Evolutionary conservation across 768 basidiomycete species (phyloP).

Genomic region (Amanita rimosa): DNA sequence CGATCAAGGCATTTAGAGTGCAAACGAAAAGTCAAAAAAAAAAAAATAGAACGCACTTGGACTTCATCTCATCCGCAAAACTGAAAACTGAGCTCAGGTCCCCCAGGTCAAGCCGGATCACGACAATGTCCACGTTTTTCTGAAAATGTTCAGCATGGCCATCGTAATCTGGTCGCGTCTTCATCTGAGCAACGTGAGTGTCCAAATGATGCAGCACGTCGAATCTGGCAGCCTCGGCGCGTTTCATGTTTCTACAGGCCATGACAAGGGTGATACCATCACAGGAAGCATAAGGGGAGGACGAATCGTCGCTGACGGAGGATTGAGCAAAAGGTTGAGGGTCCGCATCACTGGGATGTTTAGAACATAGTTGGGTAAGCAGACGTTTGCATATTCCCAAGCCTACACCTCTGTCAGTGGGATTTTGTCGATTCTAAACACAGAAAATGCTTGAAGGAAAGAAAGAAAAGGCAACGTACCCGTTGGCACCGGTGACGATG

Average conservation of each 20-base stretch:
- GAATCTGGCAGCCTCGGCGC: constrained; percentile 51
- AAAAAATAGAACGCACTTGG: constrained; percentile 31
- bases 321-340: constrained; percentile 31
- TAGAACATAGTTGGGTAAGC: constrained; percentile 50
- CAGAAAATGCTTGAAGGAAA: not conserved
- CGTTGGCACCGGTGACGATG: constrained; percentile 63
- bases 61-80: constrained; percentile 43
- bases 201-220: constrained; percentile 46
- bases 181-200: constrained; percentile 30
- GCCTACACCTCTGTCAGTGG: constrained; percentile 59
- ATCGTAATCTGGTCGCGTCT: constrained; percentile 25
- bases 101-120: constrained; percentile 56
- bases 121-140: constrained; percentile 45
- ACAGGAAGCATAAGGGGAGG: constrained; percentile 16
- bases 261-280: constrained; percentile 63
- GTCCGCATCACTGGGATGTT: constrained; percentile 36
- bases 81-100: constrained; percentile 45
- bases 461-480: constrained; percentile 22
- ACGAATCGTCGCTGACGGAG: constrained; percentile 9
- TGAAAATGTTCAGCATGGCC: constrained; percentile 48
- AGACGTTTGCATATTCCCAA: constrained; percentile 77
- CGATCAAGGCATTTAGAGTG: no score
- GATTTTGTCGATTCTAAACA: not conserved
- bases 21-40: no score
- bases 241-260: constrained; percentile 61